Percentiles rank a stretch among this genome's conserved stretches.
These are phyloP conservation scores for Camellia lanceoleosa DNA, from an alignment of 148 eudicot species.

Conservation along the genomic window DNA sequence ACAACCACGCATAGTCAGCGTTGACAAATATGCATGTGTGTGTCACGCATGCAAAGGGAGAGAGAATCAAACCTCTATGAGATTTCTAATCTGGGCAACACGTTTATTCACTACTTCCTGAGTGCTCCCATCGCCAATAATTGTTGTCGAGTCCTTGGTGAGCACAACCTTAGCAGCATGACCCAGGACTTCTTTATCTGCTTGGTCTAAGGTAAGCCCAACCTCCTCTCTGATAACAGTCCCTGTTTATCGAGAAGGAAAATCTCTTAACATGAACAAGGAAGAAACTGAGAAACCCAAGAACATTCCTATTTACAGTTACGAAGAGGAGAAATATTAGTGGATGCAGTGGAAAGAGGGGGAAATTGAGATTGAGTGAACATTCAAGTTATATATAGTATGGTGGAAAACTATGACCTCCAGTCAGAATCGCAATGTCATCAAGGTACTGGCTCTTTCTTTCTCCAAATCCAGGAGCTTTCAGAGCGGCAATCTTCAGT, in stretches of 20 bases:
- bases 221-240: slow-evolving; percentile 94
- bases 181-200: slow-evolving; percentile 75
- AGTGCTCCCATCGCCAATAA: slow-evolving; percentile 91
- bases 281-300: neutral
- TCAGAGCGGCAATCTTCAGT: slow-evolving; percentile 86
- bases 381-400: neutral
- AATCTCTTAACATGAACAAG: neutral
- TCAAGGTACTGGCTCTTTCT: slow-evolving; percentile 91
- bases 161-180: slow-evolving; percentile 89
- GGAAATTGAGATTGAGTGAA: neutral
- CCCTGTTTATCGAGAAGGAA: slow-evolving; percentile 32
- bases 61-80: slow-evolving; percentile 52
- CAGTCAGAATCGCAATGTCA: slow-evolving; percentile 91
- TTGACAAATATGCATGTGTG: neutral
- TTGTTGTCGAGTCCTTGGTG: slow-evolving; percentile 78
- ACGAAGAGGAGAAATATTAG: neutral
- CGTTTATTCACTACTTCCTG: slow-evolving; percentile 83
- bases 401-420: slow-evolving; percentile 44
- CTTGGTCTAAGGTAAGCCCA: slow-evolving; percentile 80
- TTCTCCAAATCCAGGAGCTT: slow-evolving; percentile 97
- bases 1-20: slow-evolving; percentile 3
- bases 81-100: slow-evolving; percentile 83
- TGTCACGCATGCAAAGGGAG: neutral
- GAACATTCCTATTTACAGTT: neutral
- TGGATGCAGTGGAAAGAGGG: neutral